Percentiles rank a stretch among this genome's conserved stretches.
phyloP scores from a whole-genome alignment of 768 basidiomycete species.

The Suillus fuscotomentosus region DNA sequence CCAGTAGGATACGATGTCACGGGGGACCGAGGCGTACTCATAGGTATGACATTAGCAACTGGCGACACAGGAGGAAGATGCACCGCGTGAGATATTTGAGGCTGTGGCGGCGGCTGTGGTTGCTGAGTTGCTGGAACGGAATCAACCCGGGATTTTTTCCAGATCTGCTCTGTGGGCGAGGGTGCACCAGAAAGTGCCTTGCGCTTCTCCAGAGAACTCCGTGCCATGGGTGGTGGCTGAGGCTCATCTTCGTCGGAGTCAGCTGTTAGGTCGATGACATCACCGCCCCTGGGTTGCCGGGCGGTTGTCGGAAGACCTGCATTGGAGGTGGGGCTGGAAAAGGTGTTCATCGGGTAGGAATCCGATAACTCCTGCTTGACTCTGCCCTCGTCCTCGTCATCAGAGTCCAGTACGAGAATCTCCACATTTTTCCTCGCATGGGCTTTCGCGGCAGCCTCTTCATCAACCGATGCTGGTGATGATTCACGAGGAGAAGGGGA shows the following conservation, averaged over 20 bases:
- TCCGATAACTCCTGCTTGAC: slow-evolving; percentile 78
- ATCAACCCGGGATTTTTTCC: slow-evolving; percentile 64
- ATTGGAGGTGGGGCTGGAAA: slow-evolving; percentile 34
- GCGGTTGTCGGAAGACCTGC: slow-evolving; percentile 18
- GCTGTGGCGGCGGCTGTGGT: slow-evolving; percentile 3
- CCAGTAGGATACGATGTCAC: slow-evolving; percentile 16
- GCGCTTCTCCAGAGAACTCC: slow-evolving; percentile 49
- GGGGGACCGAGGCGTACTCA: slow-evolving; percentile 5
- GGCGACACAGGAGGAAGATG: slow-evolving; percentile 28
- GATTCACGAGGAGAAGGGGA: slow-evolving; percentile 28
- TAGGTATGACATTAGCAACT: slow-evolving; percentile 1
- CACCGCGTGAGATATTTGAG: slow-evolving; percentile 3
- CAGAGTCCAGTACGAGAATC: slow-evolving; percentile 69
- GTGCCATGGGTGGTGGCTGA: slow-evolving; percentile 15
- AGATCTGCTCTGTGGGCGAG: slow-evolving; percentile 64
- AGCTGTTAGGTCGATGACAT: slow-evolving; percentile 83
- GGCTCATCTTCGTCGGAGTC: slow-evolving; percentile 74
- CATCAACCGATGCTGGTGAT: slow-evolving; percentile 28
- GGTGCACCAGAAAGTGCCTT: slow-evolving; percentile 50
- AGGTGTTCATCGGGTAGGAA: slow-evolving; percentile 48
- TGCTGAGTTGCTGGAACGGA: slow-evolving; percentile 11
- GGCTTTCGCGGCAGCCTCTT: slow-evolving; percentile 33
- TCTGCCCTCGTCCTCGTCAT: slow-evolving; percentile 59
- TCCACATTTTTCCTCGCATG: slow-evolving; percentile 52
- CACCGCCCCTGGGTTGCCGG: slow-evolving; percentile 36